phyloP scores from a whole-genome alignment of 192 early-diverging fungal genomes.

The Gamsiella multidivaricata region DNA sequence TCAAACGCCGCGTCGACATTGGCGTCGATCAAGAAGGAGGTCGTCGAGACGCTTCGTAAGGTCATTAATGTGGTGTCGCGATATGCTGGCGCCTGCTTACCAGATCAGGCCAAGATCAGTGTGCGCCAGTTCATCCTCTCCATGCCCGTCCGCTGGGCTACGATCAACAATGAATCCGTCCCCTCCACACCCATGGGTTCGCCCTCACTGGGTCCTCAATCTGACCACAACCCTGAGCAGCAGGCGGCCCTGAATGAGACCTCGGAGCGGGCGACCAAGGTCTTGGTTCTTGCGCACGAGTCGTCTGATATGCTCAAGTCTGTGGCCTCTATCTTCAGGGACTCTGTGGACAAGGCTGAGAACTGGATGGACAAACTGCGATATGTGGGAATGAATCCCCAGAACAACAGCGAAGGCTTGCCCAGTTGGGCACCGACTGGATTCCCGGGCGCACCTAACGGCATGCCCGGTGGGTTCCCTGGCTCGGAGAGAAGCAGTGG shows the following conservation, averaged over 20 bases:
- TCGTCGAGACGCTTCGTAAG: slow-evolving; percentile 83
- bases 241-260: slow-evolving; percentile 36
- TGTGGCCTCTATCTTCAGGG: slow-evolving; percentile 74
- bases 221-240: slow-evolving; percentile 35
- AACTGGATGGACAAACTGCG: slow-evolving; percentile 64
- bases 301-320: slow-evolving; percentile 74
- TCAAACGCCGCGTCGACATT: slow-evolving; percentile 57
- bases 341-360: slow-evolving; percentile 76
- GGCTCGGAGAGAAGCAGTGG: not conserved
- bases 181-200: slow-evolving; percentile 57
- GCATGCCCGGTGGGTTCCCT: slow-evolving; percentile 50
- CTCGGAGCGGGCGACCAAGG: slow-evolving; percentile 69
- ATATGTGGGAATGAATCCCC: slow-evolving; percentile 52
- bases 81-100: slow-evolving; percentile 86
- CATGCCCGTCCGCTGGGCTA: slow-evolving; percentile 83
- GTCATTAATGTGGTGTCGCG: slow-evolving; percentile 89
- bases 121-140: slow-evolving; percentile 88
- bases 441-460: slow-evolving; percentile 17
- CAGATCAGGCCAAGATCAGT: slow-evolving; percentile 80
- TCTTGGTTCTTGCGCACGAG: slow-evolving; percentile 79
- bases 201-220: slow-evolving; percentile 46
- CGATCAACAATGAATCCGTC: slow-evolving; percentile 58
- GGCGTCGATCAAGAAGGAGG: slow-evolving; percentile 76
- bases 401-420: slow-evolving; percentile 46
- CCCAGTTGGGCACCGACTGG: slow-evolving; percentile 52